Evolutionary conservation across 2,329 filamentous ascomycete genomes (phyloP), one percentile per base, ranked within the genome.

Genomic region (Fusarium guadeloupense): DNA sequence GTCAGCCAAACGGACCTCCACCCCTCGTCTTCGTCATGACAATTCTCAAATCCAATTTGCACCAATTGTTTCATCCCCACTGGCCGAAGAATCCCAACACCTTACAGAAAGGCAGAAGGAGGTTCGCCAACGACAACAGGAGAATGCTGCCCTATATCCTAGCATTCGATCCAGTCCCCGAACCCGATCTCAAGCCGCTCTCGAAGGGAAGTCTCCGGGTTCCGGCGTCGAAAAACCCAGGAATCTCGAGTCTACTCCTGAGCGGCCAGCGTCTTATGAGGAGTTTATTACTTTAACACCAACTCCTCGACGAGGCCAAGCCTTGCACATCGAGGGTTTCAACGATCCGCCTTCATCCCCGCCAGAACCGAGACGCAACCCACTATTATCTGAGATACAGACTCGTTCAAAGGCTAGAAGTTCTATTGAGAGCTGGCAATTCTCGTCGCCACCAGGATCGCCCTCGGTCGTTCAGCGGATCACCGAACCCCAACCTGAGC

Each of bases 31-130:
- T 23, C 85, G 90, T 28, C 92, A 96, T 66, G 86, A 96, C 59
- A 85, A 96, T 74, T 96, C 92, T 1, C 92, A 96, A 69, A 83
- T 96, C 21, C 83, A 91, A 37, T 95, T 95, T 69, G 85, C 89
- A 4, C 78, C 86, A 0, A 89, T 94, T 40, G 83, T 85, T 25
- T 85, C 87, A 0, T 73, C 82, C 4, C 76, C 81, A 5, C 74
- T 77, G 13, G 76, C 74, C 1, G 70, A 82, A 3, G 88, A 91
- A 51, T 92, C 90, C 1, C 92, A 95, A 66, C 76, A 88, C 16
- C 78, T 96, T 42, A 96, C 92, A 0, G 90, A 93, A 30, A 85
- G 87, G 37, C 92, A 96, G 72, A 89, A 83, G 68, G 92, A 96
- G 68, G 86, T 94, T 35, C 85, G 87, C 39, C 87, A 91, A 66